phyloP scores from a whole-genome alignment of 805 yeast species.

The Saccharomycopsis synnaedendra region DNA sequence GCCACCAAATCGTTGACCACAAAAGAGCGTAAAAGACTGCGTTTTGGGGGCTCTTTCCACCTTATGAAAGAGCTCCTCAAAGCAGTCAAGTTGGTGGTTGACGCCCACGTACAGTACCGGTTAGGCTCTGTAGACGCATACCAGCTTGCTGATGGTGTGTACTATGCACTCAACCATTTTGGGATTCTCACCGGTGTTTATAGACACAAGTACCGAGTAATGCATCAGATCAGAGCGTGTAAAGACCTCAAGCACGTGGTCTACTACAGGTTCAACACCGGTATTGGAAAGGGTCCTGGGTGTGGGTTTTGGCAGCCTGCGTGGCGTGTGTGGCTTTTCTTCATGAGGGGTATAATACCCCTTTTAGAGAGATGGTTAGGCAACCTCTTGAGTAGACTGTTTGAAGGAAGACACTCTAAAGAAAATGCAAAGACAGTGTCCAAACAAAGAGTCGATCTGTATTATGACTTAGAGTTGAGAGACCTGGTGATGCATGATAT shows the following conservation, averaged over 20 bases:
- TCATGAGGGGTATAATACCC: conserved; percentile 86
- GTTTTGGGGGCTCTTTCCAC: conserved; percentile 96
- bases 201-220: conserved; percentile 91
- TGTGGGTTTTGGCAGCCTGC: conserved; percentile 99
- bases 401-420: conserved; percentile 88
- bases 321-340: conserved; percentile 93
- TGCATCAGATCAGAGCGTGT: conserved; percentile 96
- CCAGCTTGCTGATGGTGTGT: conserved; percentile 89
- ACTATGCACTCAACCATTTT: conserved; percentile 82
- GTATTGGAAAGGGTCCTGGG: conserved; percentile 97
- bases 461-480: conserved; percentile 84
- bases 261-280: conserved; percentile 68
- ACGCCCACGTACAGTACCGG: conserved; percentile 85
- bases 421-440: conserved; percentile 91
- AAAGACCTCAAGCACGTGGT: conserved; percentile 91
- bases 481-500: conserved; percentile 95
- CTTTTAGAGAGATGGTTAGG: conserved; percentile 92
- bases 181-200: conserved; percentile 96
- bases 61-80: conserved; percentile 80
- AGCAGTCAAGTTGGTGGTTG: conserved; percentile 77
- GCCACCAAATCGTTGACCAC: conserved; percentile 96
- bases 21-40: conserved; percentile 87
- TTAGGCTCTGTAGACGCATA: conserved; percentile 86
- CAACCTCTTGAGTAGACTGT: conserved; percentile 81
- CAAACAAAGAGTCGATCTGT: conserved; percentile 90